phyloP scores from a whole-genome alignment of 352 stramenopile genomes.

The Phytopythium sindhum region DNA sequence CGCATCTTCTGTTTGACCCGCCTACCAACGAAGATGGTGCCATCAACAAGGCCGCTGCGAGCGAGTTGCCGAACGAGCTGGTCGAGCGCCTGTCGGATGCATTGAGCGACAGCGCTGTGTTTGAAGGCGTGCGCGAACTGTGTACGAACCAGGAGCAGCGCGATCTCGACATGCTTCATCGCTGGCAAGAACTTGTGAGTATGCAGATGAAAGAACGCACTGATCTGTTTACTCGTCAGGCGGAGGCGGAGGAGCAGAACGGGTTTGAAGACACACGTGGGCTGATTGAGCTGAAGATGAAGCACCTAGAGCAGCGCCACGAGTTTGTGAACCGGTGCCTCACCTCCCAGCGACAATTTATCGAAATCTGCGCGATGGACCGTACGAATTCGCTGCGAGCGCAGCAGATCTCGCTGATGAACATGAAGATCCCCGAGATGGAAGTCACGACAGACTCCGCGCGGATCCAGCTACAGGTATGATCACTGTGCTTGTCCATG shows the following conservation, averaged over 20 bases:
- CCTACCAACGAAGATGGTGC: conserved; percentile 20
- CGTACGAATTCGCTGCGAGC: conserved; percentile 50
- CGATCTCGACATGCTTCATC: conserved; percentile 69
- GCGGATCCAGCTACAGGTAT: conserved; percentile 49
- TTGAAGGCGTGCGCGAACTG: conserved; percentile 61
- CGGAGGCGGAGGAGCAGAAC: conserved; percentile 41
- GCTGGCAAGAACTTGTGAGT: conserved; percentile 72
- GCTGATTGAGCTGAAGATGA: conserved; percentile 54
- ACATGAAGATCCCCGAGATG: conserved; percentile 75
- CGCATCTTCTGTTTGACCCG: conserved; percentile 65
- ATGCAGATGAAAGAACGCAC: conserved; percentile 85
- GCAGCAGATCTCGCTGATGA: conserved; percentile 68
- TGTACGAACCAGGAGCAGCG: conserved; percentile 52
- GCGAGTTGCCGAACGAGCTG: conserved; percentile 40
- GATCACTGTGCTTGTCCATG: background rate
- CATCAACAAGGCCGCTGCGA: conserved; percentile 20
- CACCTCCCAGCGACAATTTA: conserved; percentile 77
- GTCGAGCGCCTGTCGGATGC: conserved; percentile 59
- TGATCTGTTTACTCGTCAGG: conserved; percentile 60
- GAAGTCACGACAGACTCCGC: conserved; percentile 44
- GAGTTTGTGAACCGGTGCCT: conserved; percentile 68
- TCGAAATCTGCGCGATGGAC: conserved; percentile 72
- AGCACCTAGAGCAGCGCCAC: conserved; percentile 57
- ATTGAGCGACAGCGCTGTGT: conserved; percentile 60
- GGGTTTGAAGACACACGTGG: conserved; percentile 38